phyloP scores from a whole-genome alignment of 306 rosid genomes.

The Alnus glutinosa region DNA sequence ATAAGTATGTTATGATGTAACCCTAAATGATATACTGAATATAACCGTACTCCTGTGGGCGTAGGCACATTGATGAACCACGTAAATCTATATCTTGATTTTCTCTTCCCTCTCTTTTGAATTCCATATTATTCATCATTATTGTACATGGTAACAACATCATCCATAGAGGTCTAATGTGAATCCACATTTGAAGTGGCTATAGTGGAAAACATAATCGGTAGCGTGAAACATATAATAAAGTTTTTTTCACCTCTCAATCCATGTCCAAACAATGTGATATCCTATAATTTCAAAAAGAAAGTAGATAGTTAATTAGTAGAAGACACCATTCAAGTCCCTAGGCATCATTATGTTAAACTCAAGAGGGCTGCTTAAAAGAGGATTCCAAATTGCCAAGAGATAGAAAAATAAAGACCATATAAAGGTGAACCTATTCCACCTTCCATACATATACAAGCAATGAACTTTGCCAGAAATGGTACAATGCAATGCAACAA shows the following conservation, averaged over 20 bases:
- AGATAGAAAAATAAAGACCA: background rate
- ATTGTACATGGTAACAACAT: no score
- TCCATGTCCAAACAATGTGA: slow-evolving; percentile 13
- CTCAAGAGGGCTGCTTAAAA: background rate
- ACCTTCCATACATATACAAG: background rate
- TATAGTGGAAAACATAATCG: background rate
- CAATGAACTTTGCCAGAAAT: background rate
- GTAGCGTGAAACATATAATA: background rate
- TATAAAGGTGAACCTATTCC: background rate
- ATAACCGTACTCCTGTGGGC: no score
- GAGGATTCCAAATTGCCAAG: background rate
- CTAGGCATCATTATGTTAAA: slow-evolving; percentile 6
- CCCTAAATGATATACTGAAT: no score
- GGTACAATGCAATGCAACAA: no score
- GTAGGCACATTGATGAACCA: no score
- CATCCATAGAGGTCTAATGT: slow-evolving; percentile 21
- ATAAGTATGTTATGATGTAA: no score
- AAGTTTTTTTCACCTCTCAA: background rate
- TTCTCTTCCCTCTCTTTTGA: no score
- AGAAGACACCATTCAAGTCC: slow-evolving; percentile 25
- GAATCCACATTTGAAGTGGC: slow-evolving; percentile 1
- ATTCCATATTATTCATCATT: no score
- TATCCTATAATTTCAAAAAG: slow-evolving; percentile 11
- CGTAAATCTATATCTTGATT: no score
- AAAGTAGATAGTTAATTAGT: slow-evolving; percentile 11